Percentiles rank a stretch among this genome's conserved stretches.
phyloP scores from a whole-genome alignment of 2,329 filamentous ascomycete species.

The Microcyclosporella mali region DNA sequence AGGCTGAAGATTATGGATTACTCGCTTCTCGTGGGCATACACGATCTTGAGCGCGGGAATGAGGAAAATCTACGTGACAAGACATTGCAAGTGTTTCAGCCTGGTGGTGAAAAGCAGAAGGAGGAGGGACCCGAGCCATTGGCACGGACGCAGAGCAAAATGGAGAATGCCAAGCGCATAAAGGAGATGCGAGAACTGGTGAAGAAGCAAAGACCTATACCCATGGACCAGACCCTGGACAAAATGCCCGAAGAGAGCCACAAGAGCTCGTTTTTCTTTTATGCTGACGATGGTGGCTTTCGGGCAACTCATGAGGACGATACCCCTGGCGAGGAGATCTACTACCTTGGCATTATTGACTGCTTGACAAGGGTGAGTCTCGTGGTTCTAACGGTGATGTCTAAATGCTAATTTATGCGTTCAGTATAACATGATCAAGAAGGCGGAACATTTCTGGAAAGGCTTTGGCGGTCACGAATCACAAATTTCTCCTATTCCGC shows the following conservation, averaged over 20 bases:
- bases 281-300: slow-evolving; percentile 89
- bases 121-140: slow-evolving; percentile 46
- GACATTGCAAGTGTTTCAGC: slow-evolving; percentile 89
- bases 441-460: slow-evolving; percentile 95
- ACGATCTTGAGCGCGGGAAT: slow-evolving; percentile 84
- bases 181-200: slow-evolving; percentile 87
- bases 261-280: slow-evolving; percentile 71
- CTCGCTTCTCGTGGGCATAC: slow-evolving; percentile 87
- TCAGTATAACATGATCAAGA: slow-evolving; percentile 90
- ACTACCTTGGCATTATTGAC: slow-evolving; percentile 97
- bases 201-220: slow-evolving; percentile 86
- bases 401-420: background rate
- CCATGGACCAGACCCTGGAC: slow-evolving; percentile 73
- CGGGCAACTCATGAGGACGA: slow-evolving; percentile 89
- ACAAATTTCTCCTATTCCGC: slow-evolving; percentile 88
- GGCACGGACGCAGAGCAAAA: slow-evolving; percentile 82
- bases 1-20: slow-evolving; percentile 97
- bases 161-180: slow-evolving; percentile 86
- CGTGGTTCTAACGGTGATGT: background rate
- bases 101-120: slow-evolving; percentile 57
- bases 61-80: slow-evolving; percentile 88
- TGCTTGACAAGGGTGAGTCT: slow-evolving; percentile 89
- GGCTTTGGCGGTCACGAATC: slow-evolving; percentile 74
- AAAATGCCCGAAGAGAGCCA: slow-evolving; percentile 83
- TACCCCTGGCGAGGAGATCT: slow-evolving; percentile 78